Evolutionary conservation across 148 eudicot genomes (phyloP).

Genomic region (Cornus florida): DNA sequence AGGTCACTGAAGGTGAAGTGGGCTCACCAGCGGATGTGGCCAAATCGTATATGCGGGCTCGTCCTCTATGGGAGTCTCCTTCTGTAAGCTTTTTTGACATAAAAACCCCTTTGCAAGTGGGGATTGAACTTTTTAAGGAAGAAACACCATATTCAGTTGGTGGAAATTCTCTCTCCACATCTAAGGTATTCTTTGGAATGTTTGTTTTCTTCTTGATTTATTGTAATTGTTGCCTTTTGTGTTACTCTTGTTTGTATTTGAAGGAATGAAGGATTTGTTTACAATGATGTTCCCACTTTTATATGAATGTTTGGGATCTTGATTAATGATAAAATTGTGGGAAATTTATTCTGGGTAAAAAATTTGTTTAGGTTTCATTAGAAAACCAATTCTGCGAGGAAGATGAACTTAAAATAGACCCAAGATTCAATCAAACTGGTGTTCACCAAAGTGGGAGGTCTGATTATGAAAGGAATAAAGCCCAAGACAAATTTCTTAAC

Average conservation of each 20-base stretch:
- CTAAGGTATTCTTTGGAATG: slow-evolving; percentile 25
- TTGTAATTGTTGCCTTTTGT: not conserved
- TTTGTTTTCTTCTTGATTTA: not conserved
- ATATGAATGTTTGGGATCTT: not conserved
- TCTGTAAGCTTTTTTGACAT: slow-evolving; percentile 36
- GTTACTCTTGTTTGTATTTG: too few species aligned
- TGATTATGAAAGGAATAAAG: too few species aligned
- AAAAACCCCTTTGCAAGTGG: slow-evolving; percentile 43
- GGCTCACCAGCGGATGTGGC: slow-evolving; percentile 89
- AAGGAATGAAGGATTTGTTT: not conserved
- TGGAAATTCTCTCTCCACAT: slow-evolving; percentile 38
- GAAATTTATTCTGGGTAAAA: too few species aligned
- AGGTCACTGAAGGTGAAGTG: slow-evolving; percentile 45
- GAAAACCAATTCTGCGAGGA: too few species aligned
- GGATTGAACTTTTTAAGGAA: slow-evolving; percentile 37
- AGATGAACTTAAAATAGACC: too few species aligned
- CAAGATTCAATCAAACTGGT: too few species aligned
- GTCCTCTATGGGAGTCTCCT: slow-evolving; percentile 80
- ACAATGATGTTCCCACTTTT: slow-evolving; percentile 14
- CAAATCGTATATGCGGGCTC: slow-evolving; percentile 74
- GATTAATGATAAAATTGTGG: too few species aligned
- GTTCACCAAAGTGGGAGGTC: too few species aligned
- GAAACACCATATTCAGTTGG: slow-evolving; percentile 42
- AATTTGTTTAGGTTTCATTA: too few species aligned
- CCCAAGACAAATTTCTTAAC: too few species aligned